Base-by-base conservation (phyloP, 2,329 filamentous ascomycete genomes). In the Xylaria polymorpha region DNA sequence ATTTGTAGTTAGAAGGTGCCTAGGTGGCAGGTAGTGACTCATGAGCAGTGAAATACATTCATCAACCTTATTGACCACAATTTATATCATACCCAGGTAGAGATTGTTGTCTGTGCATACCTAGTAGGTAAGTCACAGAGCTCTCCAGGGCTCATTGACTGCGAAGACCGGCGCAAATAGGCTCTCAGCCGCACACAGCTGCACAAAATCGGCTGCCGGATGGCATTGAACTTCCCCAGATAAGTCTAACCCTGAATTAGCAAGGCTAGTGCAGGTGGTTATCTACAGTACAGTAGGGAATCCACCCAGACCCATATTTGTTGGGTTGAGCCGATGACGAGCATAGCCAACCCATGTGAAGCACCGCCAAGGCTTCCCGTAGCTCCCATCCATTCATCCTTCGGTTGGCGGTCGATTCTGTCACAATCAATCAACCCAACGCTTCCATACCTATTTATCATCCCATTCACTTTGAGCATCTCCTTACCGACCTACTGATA, bases 11-110 rank as follows among this genome's bases (percentile, higher is more conserved):
- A 51, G 4, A 22, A 29, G 22, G 9, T n/a, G n/a, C n/a, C n/a
- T n/a, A n/a, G n/a, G n/a, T 18, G 18, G 60, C 57, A 41, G 65
- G 60, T 57, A 41, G 65, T 65, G 66, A 68, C 66, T 65, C 66
- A 68, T 59, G 62, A 46, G 44, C 35, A 43, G 43, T 32, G 43
- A 66, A 32, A 58, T 20, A 29, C 35, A 32, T 46, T 48, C 29
- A n/a, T 39, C 43, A 8, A 35, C 25, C 25, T 29, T 29, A 2
- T 53, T 46, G 15, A 61, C 57, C 25, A 10, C 48, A 55, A 25
- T 66, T 60, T n/a, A 46, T 15, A 55, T 55, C 8, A 32, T 37
- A n/a, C n/a, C n/a, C n/a, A n/a, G n/a, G n/a, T n/a, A n/a, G n/a
- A n/a, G n/a, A n/a, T n/a, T n/a, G n/a, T n/a, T n/a, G n/a, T n/a